Evolutionary conservation across 2,329 filamentous ascomycete species (phyloP), one percentile per base, ranked within the genome.

Genomic region (Aspergillus japonicus): DNA sequence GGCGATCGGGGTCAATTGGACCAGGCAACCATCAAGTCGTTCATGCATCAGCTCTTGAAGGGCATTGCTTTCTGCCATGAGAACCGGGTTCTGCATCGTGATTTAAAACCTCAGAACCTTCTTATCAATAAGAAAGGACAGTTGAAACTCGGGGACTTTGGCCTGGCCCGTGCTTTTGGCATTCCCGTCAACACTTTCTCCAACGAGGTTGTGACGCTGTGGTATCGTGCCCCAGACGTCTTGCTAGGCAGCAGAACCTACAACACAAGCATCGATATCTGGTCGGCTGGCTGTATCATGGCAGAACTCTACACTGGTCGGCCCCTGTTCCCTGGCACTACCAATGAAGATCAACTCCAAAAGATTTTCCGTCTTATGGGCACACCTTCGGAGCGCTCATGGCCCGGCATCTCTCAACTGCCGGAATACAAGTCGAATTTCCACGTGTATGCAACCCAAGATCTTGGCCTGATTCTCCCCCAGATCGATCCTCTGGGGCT

Each of bases 201-300:
- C 55, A 98, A 98, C 76, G 94, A 98, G 78, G 94, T 98, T 59
- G 94, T 98, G 48, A 98, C 95, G 0, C 83, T 98, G 19, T 98
- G 94, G 94, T 99, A 99, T 76, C 90, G 95, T 48, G 95, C 95
- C 0, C 95, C 95, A 0, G 95, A 99, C 70, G 95, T 99, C 50
- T 85, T 99, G 54, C 85, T 99, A 50, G 95, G 95, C 55, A 95
- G 90, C 70, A 84, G 95, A 66, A 98, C 95, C 23, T 99, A 99
- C 81, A 99, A 96, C 79, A 99, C 95, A n/a, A 96, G 92, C 78
- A 98, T 99, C 75, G 95, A 99, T 72, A 98, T 99, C 74, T 99
- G 95, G 95, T 96, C 92, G 6, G 95, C 95, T 6, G 95, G 95
- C 58, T 99, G 95, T 77, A 99, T 99, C 82, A 98, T 99, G 95